phyloP scores from a whole-genome alignment of 768 basidiomycete genomes.

The Lepiota subincarnata region DNA sequence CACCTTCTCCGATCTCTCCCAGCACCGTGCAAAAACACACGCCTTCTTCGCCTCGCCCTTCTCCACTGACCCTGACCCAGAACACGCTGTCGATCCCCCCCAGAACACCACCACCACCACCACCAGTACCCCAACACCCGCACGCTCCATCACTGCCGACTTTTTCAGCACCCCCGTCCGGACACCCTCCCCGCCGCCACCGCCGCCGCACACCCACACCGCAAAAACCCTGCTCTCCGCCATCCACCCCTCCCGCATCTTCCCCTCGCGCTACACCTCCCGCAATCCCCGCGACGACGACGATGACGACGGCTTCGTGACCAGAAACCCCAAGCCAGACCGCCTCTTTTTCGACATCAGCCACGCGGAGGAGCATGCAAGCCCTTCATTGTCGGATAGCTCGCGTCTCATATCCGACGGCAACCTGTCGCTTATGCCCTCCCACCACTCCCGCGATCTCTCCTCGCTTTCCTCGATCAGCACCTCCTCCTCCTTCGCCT shows the following conservation, averaged over 20 bases:
- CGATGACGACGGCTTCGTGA: background rate
- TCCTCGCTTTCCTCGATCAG: slow-evolving; percentile 17
- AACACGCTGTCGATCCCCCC: slow-evolving; percentile 25
- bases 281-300: slow-evolving; percentile 7
- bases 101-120: slow-evolving; percentile 8
- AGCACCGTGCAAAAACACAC: slow-evolving; percentile 33
- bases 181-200: slow-evolving; percentile 20
- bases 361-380: background rate
- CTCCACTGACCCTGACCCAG: slow-evolving; percentile 23
- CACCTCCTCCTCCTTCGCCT: slow-evolving; percentile 17
- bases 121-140: slow-evolving; percentile 15
- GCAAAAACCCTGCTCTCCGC: slow-evolving; percentile 9
- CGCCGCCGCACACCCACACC: slow-evolving; percentile 7
- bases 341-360: slow-evolving; percentile 19
- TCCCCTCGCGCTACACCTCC: slow-evolving; percentile 36
- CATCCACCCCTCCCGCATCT: slow-evolving; percentile 29
- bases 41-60: slow-evolving; percentile 46
- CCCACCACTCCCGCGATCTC: slow-evolving; percentile 1
- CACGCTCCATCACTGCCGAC: slow-evolving; percentile 24
- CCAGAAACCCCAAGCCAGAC: slow-evolving; percentile 16
- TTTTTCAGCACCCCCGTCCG: slow-evolving; percentile 25
- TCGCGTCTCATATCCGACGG: background rate
- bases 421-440: slow-evolving; percentile 1
- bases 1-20: slow-evolving; percentile 34
- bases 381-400: too few species aligned